These are phyloP conservation scores for Fusarium begoniae DNA, from an alignment of 2,329 filamentous ascomycete genomes.

Conservation along the genomic window DNA sequence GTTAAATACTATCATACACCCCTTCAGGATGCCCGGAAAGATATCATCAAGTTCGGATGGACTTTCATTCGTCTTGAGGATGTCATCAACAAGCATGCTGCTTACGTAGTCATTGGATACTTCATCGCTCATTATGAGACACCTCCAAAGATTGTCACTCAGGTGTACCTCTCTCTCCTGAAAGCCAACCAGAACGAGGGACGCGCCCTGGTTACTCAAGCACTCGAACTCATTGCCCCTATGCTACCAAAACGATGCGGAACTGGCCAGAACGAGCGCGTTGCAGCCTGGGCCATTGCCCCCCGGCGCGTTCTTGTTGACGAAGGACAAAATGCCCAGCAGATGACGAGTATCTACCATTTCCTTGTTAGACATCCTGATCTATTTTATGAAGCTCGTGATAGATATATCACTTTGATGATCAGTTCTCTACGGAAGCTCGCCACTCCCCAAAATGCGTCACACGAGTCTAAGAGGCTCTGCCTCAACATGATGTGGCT, in stretches of 20 bases:
- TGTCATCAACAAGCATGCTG: conserved; percentile 98
- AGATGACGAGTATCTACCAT: conserved; percentile 97
- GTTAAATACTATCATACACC: conserved; percentile 93
- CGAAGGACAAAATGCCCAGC: conserved; percentile 93
- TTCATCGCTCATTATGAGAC: conserved; percentile 98
- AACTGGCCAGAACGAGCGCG: conserved; percentile 72
- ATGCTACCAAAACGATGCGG: conserved; percentile 87
- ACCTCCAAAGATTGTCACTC: conserved; percentile 91
- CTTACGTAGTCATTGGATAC: conserved; percentile 96
- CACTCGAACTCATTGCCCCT: conserved; percentile 92
- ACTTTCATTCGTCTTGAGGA: conserved; percentile 98
- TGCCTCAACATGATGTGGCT: conserved; percentile 90
- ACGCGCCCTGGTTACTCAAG: conserved; percentile 89
- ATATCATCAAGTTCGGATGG: conserved; percentile 99
- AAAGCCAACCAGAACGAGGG: conserved; percentile 97
- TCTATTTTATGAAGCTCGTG: conserved; percentile 92
- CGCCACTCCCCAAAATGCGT: conserved; percentile 81
- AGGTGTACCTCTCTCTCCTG: conserved; percentile 91
- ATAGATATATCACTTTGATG: conserved; percentile 89
- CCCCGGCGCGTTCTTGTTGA: conserved; percentile 91
- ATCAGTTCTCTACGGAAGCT: conserved; percentile 91
- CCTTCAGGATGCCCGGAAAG: conserved; percentile 91
- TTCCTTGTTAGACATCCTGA: conserved; percentile 93
- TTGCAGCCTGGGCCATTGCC: conserved; percentile 88
- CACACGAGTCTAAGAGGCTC: conserved; percentile 90